Evolutionary conservation across 78 protist genomes (phyloP).

Genomic region (Dictyostelium brefeldianum): DNA sequence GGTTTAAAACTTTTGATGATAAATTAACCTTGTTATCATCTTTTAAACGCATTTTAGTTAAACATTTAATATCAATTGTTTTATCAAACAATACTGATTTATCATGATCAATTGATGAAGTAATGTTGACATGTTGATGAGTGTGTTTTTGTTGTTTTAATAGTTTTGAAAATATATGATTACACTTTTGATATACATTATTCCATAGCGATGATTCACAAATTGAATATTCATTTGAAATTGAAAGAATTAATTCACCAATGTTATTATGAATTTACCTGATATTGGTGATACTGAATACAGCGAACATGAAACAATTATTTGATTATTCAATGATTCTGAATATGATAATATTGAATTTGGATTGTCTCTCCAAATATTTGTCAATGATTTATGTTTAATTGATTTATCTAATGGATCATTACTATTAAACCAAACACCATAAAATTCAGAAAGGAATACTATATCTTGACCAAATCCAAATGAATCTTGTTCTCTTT

Average conservation of each 20-base stretch:
- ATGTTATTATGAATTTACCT: not conserved
- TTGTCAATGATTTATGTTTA: slow-evolving; percentile 1
- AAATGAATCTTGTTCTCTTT: not conserved
- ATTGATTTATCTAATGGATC: not conserved
- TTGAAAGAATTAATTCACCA: not conserved
- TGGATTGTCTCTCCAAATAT: slow-evolving; percentile 13
- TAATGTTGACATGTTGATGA: no score
- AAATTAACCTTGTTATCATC: not conserved
- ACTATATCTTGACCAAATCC: not conserved
- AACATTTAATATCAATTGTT: not conserved
- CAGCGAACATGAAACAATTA: slow-evolving; percentile 2
- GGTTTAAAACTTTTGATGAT: not conserved
- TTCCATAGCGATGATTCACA: not conserved
- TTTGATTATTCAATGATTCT: not conserved
- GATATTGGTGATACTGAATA: not conserved
- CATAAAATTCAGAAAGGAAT: not conserved
- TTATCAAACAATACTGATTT: not conserved
- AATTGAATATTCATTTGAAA: not conserved
- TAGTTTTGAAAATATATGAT: no score
- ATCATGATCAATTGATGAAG: not conserved
- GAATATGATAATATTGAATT: not conserved
- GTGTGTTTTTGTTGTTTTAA: no score
- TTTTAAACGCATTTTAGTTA: slow-evolving; percentile 19
- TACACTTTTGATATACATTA: no score
- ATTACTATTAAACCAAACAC: not conserved